Base-by-base conservation (phyloP, 1,284 basidiomycete species). In the Sporisorium graminicola region DNA sequence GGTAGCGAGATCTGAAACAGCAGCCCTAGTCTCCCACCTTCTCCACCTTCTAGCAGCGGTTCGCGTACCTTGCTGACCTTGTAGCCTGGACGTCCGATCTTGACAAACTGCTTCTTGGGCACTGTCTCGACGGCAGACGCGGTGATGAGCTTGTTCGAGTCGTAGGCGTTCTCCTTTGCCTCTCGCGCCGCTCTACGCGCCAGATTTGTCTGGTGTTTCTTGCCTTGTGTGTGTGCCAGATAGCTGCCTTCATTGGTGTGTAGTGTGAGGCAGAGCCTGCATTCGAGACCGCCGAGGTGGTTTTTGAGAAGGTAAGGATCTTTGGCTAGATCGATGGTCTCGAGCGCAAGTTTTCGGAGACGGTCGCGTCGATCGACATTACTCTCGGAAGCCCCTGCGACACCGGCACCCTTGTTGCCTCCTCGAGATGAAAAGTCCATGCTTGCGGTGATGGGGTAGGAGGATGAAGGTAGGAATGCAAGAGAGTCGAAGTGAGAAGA, bases 211-310 rank as follows among this genome's bases (percentile, higher is more conserved):
- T 99, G 97, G 85, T 99, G 97, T 86, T 99, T 99, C 88, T 99
- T 99, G 31, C 97, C 97, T 88, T 99, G 97, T 0, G 97, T 99
- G 82, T 99, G 97, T 0, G 97, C 96, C 52, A 99, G 92, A 86
- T 99, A 99, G 22, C 95, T 98, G 27, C 97, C 97, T 88, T 99
- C 97, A 86, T 99, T 99, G 26, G 97, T 98, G 87, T 99, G 97
- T 7, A 99, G 90, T 0, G 97, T 99, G 42, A 99, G 88, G 86
- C 97, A 99, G 42, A 99, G 90, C 80, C 96, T 93, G 88, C 97
- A 99, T 90, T 99, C 97, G 59, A 99, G 90, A 10, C 95, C 97
- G 47, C 97, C 90, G 64, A 99, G 90, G 86, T 99, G 97, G 87
- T 98, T 99, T 86, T 95, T 93, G 52, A 99, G 91, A 83, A 99